These are phyloP conservation scores for Tetrahymena malaccensis DNA, from an alignment of 73 alveolate species.

Conservation along the genomic window DNA sequence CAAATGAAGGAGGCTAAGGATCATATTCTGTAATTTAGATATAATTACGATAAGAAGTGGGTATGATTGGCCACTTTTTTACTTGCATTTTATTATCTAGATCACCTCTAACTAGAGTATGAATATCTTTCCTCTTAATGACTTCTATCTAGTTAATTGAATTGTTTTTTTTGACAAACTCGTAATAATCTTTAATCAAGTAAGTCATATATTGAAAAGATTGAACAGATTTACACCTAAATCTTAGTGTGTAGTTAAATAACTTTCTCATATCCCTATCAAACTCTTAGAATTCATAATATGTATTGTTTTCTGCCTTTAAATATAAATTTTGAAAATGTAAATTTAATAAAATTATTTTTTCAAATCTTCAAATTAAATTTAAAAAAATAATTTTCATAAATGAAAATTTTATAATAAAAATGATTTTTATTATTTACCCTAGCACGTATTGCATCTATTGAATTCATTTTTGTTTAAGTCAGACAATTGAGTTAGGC, in stretches of 20 bases:
- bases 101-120: neutral
- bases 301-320: neutral
- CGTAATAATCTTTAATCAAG: neutral
- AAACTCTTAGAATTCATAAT: neutral
- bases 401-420: too few relatives aligned
- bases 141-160: neutral
- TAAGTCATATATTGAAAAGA: neutral
- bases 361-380: too few relatives aligned
- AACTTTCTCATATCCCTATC: neutral
- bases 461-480: neutral
- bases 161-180: neutral
- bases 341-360: too few relatives aligned
- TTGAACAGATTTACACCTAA: neutral
- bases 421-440: too few relatives aligned
- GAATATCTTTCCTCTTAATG: neutral
- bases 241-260: neutral
- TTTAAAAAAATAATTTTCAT: too few relatives aligned
- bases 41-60: conserved; percentile 15
- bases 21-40: conserved; percentile 19
- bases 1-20: conserved; percentile 32
- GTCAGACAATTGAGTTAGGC: neutral
- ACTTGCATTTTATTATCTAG: conserved; percentile 8
- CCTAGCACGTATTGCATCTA: neutral
- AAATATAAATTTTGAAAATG: too few relatives aligned
- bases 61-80: conserved; percentile 30